A percentile compares a stretch with the other conserved stretches of the same genome.
Conservation (phyloP, 2,329 filamentous ascomycete genomes). For the Colletotrichum brevisporum region DNA sequence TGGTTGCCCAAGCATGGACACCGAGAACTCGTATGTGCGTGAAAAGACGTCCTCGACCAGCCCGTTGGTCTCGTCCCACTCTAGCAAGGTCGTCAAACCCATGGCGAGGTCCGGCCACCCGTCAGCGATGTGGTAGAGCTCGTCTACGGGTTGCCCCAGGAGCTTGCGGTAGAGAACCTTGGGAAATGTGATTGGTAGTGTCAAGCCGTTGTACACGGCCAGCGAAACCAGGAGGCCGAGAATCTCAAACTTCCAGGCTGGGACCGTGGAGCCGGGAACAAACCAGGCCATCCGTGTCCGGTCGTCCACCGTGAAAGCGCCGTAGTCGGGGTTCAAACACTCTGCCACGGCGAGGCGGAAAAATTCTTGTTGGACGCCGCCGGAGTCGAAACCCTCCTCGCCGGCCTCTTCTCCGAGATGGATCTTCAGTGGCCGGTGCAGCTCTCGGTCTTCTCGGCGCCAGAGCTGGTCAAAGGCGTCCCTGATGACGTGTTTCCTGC, state of each 20-base stretch:
- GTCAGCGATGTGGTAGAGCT: conserved; percentile 83
- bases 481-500: conserved; percentile 75
- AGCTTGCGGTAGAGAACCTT: conserved; percentile 86
- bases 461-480: conserved; percentile 91
- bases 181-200: conserved; percentile 91
- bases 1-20: conserved; percentile 69
- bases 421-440: conserved; percentile 89
- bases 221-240: conserved; percentile 90
- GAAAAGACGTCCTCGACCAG: conserved; percentile 86
- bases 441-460: conserved; percentile 84
- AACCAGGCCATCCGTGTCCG: conserved; percentile 90
- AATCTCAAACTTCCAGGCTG: conserved; percentile 91
- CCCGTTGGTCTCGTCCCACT: conserved; percentile 83
- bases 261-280: conserved; percentile 83
- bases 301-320: conserved; percentile 84
- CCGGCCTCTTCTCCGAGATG: conserved; percentile 85
- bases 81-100: conserved; percentile 79
- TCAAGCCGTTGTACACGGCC: conserved; percentile 93
- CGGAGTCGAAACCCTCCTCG: conserved; percentile 92
- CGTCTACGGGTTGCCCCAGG: conserved; percentile 76
- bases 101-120: conserved; percentile 88
- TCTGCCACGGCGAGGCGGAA: conserved; percentile 88
- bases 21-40: conserved; percentile 88
- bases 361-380: conserved; percentile 96
- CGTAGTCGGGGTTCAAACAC: conserved; percentile 82